These are phyloP conservation scores for Tricholoma sp. DNA, from an alignment of 768 basidiomycete genomes.

Conservation along the genomic window DNA sequence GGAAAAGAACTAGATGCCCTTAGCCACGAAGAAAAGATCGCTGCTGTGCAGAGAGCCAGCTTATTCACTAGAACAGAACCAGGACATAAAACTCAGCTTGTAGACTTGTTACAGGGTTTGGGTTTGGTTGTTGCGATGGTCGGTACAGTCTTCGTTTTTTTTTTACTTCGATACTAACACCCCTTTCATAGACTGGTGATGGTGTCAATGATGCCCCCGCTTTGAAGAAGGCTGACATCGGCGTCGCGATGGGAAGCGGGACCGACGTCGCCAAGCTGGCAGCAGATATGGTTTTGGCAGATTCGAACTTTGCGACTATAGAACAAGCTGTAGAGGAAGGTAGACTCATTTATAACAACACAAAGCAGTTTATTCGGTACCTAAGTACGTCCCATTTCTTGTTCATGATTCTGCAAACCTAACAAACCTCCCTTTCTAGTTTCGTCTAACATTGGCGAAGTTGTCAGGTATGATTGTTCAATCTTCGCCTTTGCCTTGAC, in stretches of 20 bases:
- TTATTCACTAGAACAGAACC: conserved; percentile 95
- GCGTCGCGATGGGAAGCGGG: conserved; percentile 98
- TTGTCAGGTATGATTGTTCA: conserved; percentile 53
- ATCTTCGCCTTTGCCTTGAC: not conserved
- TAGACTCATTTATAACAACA: conserved; percentile 97
- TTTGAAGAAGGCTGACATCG: conserved; percentile 94
- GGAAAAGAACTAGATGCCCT: conserved; percentile 88
- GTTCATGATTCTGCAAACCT: not conserved
- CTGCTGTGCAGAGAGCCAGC: conserved; percentile 82
- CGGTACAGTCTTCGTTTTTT: conserved; percentile 7
- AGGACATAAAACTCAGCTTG: conserved; percentile 89
- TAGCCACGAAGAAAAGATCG: conserved; percentile 72
- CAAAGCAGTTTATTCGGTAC: conserved; percentile 99
- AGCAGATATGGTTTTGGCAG: conserved; percentile 96
- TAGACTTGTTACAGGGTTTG: conserved; percentile 87
- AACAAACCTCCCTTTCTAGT: conserved; percentile 33
- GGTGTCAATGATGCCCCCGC: conserved; percentile 99
- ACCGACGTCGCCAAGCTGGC: conserved; percentile 98
- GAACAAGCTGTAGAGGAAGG: conserved; percentile 97
- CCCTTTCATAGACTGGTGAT: conserved; percentile 69
- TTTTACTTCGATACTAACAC: conserved; percentile 1
- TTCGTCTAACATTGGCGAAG: conserved; percentile 97
- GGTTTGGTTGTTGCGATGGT: conserved; percentile 97
- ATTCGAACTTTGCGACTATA: conserved; percentile 97
- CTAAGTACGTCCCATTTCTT: conserved; percentile 58